phyloP scores from a whole-genome alignment of 73 alveolate species.

The Paraurostyla sp. region DNA sequence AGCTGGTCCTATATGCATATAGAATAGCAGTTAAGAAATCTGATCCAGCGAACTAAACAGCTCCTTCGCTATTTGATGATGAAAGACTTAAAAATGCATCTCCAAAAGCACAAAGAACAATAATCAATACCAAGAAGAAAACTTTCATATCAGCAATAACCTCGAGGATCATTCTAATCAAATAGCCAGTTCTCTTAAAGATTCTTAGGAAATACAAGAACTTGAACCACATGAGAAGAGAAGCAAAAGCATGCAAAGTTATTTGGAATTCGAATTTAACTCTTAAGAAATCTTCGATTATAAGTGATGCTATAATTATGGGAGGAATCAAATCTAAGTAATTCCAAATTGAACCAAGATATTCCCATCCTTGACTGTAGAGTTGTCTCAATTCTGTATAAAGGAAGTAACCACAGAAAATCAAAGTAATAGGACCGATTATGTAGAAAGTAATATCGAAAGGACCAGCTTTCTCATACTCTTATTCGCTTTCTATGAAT shows the following conservation, averaged over 20 bases:
- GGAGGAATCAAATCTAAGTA: constrained; percentile 61
- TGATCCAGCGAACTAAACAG: background rate
- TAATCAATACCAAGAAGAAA: constrained; percentile 50
- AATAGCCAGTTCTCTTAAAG: constrained; percentile 50
- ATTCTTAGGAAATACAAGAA: constrained; percentile 64
- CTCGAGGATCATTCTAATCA: constrained; percentile 43
- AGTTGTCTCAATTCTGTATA: constrained; percentile 23
- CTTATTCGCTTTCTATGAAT: background rate
- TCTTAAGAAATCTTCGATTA: constrained; percentile 24
- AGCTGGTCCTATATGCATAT: background rate
- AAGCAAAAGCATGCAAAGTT: constrained; percentile 52
- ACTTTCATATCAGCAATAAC: constrained; percentile 48
- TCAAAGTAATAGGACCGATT: background rate
- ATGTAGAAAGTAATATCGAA: background rate
- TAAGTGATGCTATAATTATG: background rate
- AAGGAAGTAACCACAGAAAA: constrained; percentile 30
- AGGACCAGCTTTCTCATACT: background rate
- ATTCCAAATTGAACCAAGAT: constrained; percentile 58
- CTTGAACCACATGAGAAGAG: constrained; percentile 64
- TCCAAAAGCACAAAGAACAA: constrained; percentile 40
- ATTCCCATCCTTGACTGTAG: background rate
- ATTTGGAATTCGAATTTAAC: constrained; percentile 6
- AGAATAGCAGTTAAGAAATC: constrained; percentile 30
- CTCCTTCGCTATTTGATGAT: background rate
- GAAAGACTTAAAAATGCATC: constrained; percentile 50